A percentile compares a stretch with the other conserved stretches of the same genome.
phyloP scores from a whole-genome alignment of 768 basidiomycete species.

The Omphalotus guepiniiformis region DNA sequence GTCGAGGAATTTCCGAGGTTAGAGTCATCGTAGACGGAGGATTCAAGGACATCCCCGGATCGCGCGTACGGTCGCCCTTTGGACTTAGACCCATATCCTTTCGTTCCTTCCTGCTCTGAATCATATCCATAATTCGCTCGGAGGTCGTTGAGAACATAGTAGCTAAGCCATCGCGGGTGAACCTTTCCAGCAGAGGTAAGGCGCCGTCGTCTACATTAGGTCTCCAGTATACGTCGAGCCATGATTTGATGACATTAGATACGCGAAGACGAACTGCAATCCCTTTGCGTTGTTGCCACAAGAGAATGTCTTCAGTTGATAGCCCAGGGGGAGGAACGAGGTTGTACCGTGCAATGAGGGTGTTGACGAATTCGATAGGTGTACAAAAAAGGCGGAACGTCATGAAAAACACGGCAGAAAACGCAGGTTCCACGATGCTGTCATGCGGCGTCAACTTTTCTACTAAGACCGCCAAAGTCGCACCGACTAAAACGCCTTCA shows the following conservation, averaged over 20 bases:
- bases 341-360: conserved; percentile 81
- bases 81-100: conserved; percentile 47
- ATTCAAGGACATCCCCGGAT: conserved; percentile 72
- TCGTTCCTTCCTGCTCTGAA: conserved; percentile 50
- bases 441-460: conserved; percentile 98
- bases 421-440: conserved; percentile 81
- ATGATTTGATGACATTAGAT: conserved; percentile 89
- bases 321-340: conserved; percentile 59
- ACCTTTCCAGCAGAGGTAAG: conserved; percentile 50
- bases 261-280: conserved; percentile 88
- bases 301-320: conserved; percentile 52
- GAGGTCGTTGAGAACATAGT: conserved; percentile 65
- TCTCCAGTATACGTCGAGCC: conserved; percentile 92
- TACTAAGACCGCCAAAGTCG: conserved; percentile 84
- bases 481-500: conserved; percentile 88
- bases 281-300: conserved; percentile 87
- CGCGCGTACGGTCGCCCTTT: conserved; percentile 61
- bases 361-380: conserved; percentile 69
- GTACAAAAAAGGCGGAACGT: conserved; percentile 92
- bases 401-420: conserved; percentile 88
- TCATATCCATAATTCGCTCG: conserved; percentile 67
- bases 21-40: conserved; percentile 41
- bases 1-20: conserved; percentile 75
- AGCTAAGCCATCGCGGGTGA: conserved; percentile 58
- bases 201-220: conserved; percentile 67